Base-by-base conservation (phyloP, 495 filamentous ascomycete species). In the Chaetomium tenue region DNA sequence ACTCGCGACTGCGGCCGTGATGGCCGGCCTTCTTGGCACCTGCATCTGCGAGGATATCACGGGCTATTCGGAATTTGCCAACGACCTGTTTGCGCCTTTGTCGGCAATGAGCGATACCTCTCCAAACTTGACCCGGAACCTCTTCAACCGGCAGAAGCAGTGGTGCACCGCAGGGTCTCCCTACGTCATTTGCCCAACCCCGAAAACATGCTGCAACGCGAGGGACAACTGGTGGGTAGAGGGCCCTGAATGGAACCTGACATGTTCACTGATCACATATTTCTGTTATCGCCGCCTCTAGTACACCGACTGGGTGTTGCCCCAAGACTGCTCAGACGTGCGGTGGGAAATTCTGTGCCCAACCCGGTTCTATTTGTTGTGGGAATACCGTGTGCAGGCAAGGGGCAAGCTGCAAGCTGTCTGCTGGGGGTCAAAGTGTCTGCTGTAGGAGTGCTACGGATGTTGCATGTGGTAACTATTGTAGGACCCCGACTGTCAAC, bases 361-460 rank as follows among this genome's bases (percentile, higher is more conserved):
- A 58, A 15, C 39, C 56, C 5, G 56, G 56, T 26, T 2, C 56
- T 25, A 23, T 58, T 16, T 58, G 56, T 23, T 58, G 56, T 58
- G 56, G 56, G 37, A 46, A 15, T 22, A 0, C 13, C 46, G 56
- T n/a, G 12, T 58, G 56, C 56, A 58, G 6, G 20, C 56, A 37
- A 28, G 56, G 56, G 26, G 40, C 37, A 25, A 28, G 20, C 3
- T 58, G 56, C 40, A 58, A 58, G 56, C 5, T 58, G 20, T 58
- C 56, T 44, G 22, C 56, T 25, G 25, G 37, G 30, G 56, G 56
- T 39, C 37, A 25, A 25, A 58, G 28, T 58, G 56, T 58, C 20
- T 58, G 56, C 56, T 58, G 56, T 25, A 58, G 56, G 23, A 58
- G 56, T 58, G 56, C n/a, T 6, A 46, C 37, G 18, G 56, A 58